A percentile compares a stretch with the other conserved stretches of the same genome.
These are phyloP conservation scores for Ogataea nakhonphanomensis DNA, from an alignment of 805 yeast species.

Conservation along the genomic window DNA sequence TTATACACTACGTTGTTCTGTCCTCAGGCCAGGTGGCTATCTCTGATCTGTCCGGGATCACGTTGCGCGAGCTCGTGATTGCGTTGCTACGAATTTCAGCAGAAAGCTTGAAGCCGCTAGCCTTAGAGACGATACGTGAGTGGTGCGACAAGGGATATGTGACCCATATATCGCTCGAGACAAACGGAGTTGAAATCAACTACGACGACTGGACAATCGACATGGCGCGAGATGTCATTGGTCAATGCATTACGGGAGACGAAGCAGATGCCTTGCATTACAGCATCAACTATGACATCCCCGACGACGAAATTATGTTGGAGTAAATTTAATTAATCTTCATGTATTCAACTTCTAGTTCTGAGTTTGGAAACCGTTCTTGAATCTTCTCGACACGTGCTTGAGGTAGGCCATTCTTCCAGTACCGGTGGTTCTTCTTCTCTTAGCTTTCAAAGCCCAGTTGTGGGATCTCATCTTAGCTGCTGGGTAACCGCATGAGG, in stretches of 20 bases:
- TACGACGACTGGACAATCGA: constrained; percentile 63
- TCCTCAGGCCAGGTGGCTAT: constrained; percentile 31
- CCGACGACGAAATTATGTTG: constrained; percentile 21
- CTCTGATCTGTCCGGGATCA: constrained; percentile 24
- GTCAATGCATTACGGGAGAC: constrained; percentile 64
- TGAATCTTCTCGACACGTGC: constrained; percentile 96
- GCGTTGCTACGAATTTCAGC: constrained; percentile 32
- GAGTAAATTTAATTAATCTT: constrained; percentile 11
- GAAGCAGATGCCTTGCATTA: constrained; percentile 74
- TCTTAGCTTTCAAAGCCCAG: constrained; percentile 99
- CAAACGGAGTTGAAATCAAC: constrained; percentile 61
- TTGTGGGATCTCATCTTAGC: constrained; percentile 98
- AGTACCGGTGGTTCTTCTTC: constrained; percentile 99
- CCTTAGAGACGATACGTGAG: constrained; percentile 24
- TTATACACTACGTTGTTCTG: constrained; percentile 34
- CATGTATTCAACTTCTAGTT: constrained; percentile 22
- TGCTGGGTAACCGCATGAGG: constrained; percentile 99
- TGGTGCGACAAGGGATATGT: constrained; percentile 21
- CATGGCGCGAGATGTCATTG: constrained; percentile 67
- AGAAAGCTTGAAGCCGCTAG: constrained; percentile 27
- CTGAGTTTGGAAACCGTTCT: constrained; percentile 94
- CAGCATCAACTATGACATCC: constrained; percentile 51
- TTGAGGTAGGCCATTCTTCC: constrained; percentile 99
- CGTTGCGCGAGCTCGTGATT: constrained; percentile 31
- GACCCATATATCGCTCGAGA: constrained; percentile 26